Conservation (phyloP, 306 rosid species). For the Albizia julibrissin region DNA sequence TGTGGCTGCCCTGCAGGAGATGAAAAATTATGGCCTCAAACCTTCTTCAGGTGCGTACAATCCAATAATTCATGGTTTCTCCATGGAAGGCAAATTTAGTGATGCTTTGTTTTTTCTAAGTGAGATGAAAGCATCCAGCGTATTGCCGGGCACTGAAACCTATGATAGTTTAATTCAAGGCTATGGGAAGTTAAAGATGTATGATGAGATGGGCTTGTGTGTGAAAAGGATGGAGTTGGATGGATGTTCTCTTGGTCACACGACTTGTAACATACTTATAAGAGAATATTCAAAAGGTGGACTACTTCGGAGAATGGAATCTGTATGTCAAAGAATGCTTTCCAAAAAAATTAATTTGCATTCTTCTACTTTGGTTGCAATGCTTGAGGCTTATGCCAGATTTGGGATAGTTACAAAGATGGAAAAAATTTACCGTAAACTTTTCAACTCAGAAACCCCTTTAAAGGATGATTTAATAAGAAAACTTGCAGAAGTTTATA, state of each 20-base stretch:
- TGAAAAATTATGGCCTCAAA: conserved; percentile 47
- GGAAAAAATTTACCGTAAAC: conserved; percentile 56
- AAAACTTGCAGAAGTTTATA: conserved; percentile 65
- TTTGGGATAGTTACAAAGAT: conserved; percentile 71
- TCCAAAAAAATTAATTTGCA: conserved; percentile 64
- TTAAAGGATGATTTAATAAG: conserved; percentile 60
- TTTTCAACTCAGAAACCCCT: conserved; percentile 47
- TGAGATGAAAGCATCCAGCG: conserved; percentile 57
- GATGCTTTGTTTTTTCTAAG: conserved; percentile 48
- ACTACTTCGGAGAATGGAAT: conserved; percentile 62
- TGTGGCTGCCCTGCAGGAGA: conserved; percentile 48
- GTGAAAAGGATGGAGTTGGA: conserved; percentile 63
- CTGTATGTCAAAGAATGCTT: conserved; percentile 53
- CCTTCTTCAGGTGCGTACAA: conserved; percentile 58
- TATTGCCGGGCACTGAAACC: conserved; percentile 53
- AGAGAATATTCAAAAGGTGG: conserved; percentile 68
- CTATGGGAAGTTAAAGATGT: conserved; percentile 67
- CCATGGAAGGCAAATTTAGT: conserved; percentile 48
- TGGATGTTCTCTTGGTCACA: conserved; percentile 62
- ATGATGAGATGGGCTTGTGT: conserved; percentile 67
- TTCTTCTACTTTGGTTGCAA: conserved; percentile 59
- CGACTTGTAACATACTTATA: conserved; percentile 68
- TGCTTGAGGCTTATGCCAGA: conserved; percentile 73
- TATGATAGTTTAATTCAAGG: conserved; percentile 69
- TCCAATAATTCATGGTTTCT: conserved; percentile 56